Conservation (phyloP, 371 early-diverging fungal genomes). For the Zopfochytrium polystomum region DNA sequence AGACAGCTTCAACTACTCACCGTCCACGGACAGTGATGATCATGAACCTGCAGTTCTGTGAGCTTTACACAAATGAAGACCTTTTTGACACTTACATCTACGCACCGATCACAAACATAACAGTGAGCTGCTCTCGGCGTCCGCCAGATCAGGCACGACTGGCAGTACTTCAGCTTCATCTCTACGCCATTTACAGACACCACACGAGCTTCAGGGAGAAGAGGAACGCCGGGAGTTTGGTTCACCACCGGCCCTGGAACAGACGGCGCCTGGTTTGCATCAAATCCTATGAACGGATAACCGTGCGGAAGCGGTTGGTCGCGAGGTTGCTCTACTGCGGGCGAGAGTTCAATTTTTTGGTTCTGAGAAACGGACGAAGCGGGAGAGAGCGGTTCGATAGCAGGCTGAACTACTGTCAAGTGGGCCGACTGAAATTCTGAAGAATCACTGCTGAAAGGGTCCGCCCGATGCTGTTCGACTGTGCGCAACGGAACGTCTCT, state of each 20-base stretch:
- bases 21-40: slow-evolving; percentile 94
- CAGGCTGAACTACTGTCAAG: no score
- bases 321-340: slow-evolving; percentile 2
- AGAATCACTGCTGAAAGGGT: no score
- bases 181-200: slow-evolving; percentile 61
- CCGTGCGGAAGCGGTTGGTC: slow-evolving; percentile 34
- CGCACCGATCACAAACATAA: slow-evolving; percentile 84
- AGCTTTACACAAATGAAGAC: background rate
- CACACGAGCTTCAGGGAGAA: slow-evolving; percentile 53
- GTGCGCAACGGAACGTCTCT: no score
- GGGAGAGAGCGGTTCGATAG: no score
- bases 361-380: no score
- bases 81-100: slow-evolving; percentile 49
- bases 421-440: no score
- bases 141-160: slow-evolving; percentile 82
- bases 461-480: no score
- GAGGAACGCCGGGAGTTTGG: no score
- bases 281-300: slow-evolving; percentile 25
- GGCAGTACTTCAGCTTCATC: slow-evolving; percentile 80
- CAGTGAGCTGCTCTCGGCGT: slow-evolving; percentile 90
- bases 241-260: slow-evolving; percentile 24
- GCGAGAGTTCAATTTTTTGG: no score
- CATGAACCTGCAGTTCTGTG: slow-evolving; percentile 42
- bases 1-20: background rate
- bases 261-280: slow-evolving; percentile 12